Evolutionary conservation across 225 moss, liverwort and hornwort genomes (phyloP), one percentile per base, ranked within the genome.

Genomic region (Neckera pumila): DNA sequence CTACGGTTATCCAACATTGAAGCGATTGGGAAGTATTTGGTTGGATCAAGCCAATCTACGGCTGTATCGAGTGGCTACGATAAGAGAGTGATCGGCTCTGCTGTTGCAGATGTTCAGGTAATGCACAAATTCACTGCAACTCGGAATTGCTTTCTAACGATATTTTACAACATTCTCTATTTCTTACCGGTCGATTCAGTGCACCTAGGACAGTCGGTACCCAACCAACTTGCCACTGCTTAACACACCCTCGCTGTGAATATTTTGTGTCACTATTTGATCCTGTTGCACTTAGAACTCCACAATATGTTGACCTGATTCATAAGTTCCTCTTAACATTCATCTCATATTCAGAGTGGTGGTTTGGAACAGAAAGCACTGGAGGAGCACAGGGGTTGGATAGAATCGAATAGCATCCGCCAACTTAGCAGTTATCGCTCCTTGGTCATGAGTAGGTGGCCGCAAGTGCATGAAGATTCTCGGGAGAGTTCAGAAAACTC

Each of bases 351-450:
- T 79, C 54, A 87, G 82, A 76, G 63, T 89, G 89, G 71, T 89
- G 87, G 73, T 28, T 65, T 87, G 81, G 78, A 88, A 58, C 94
- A 99, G 99, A 95, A 89, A 93, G 82, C 95, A 33, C 90, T 97
- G 56, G 93, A 97, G 77, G 99, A 99, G 91, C 92, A 99, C 76
- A 93, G 91, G 89, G 93, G 92, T 25, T 99, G 99, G 99, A 92
- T 97, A n/a, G 86, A 90, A 66, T 94, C 96, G 28, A 99, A 95
- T 85, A 91, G 94, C 73, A 45, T 88, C 77, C 95, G 96, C 83
- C 99, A 99, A 90, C 92, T 95, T 58, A 95, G 94, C 80, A 95
- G 92, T 82, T 99, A 96, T 83, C 86, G 91, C 73, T 96, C 97
- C 61, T 91, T 96, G 79, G 92, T 99, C 61, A 92, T 91, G 85